These are phyloP conservation scores for Teunomyces tritomae DNA, from an alignment of 805 yeast species.

Conservation along the genomic window DNA sequence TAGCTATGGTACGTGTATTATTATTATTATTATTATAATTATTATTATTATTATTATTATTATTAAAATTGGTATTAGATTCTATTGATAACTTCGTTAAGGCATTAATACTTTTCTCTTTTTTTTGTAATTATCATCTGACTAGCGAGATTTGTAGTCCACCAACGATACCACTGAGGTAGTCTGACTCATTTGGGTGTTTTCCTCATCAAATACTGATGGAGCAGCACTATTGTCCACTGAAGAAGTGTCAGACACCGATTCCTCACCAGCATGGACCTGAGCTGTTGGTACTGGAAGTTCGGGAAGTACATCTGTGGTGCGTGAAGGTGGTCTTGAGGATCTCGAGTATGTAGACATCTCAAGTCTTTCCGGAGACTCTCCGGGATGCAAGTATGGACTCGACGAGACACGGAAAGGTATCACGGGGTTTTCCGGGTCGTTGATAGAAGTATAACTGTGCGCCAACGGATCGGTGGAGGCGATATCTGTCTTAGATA, in stretches of 20 bases:
- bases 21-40: too few relatives aligned
- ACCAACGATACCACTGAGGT: slow-evolving; percentile 37
- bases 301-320: slow-evolving; percentile 7
- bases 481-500: slow-evolving; percentile 23
- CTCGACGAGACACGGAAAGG: background rate
- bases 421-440: slow-evolving; percentile 5
- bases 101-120: background rate
- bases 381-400: slow-evolving; percentile 11
- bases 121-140: background rate
- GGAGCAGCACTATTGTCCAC: slow-evolving; percentile 38
- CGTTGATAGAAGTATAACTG: background rate
- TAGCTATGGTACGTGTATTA: too few relatives aligned
- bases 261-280: slow-evolving; percentile 3
- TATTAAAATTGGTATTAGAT: background rate
- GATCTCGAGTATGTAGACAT: slow-evolving; percentile 2
- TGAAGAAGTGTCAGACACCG: slow-evolving; percentile 18
- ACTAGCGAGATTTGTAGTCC: slow-evolving; percentile 16
- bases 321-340: slow-evolving; percentile 8
- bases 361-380: slow-evolving; percentile 8
- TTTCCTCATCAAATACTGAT: slow-evolving; percentile 35
- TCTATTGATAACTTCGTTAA: background rate
- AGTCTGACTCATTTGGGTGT: slow-evolving; percentile 27
- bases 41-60: too few relatives aligned
- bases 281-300: background rate
- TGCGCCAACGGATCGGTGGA: slow-evolving; percentile 31